Conservation (phyloP, 208 protist genomes). For the Trichomonas gallinae region DNA sequence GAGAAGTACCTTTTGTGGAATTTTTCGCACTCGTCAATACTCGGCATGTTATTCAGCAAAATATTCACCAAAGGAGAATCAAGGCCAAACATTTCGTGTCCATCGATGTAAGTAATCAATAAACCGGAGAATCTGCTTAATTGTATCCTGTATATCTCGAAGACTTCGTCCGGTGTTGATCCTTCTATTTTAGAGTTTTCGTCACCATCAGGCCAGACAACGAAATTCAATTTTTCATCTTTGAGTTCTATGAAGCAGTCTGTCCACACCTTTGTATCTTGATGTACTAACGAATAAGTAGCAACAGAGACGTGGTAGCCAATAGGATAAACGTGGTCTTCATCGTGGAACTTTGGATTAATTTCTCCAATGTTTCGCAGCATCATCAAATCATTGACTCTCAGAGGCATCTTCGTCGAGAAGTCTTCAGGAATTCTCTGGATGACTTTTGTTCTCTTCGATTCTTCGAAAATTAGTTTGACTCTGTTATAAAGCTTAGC, state of each 20-base stretch:
- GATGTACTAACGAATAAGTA: not conserved
- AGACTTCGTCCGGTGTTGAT: not conserved
- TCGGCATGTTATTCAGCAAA: not conserved
- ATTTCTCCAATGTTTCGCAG: not conserved
- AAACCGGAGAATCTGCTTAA: not conserved
- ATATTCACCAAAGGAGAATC: not conserved
- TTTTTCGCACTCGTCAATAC: not conserved
- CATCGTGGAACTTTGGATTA: not conserved
- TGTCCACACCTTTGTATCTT: not conserved
- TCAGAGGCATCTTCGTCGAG: not conserved
- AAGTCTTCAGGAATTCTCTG: not conserved
- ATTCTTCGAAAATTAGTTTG: not conserved
- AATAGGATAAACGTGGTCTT: not conserved
- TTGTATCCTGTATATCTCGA: not conserved
- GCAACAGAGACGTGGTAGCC: not conserved
- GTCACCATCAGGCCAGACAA: not conserved
- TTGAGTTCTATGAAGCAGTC: not conserved
- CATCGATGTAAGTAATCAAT: not conserved
- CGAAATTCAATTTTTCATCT: not conserved
- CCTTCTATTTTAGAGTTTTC: not conserved
- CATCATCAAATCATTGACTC: not conserved
- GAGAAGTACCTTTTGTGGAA: not conserved
- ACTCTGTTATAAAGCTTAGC: not conserved
- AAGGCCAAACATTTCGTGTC: not conserved
- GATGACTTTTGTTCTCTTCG: not conserved